Evolutionary conservation across 768 basidiomycete species (phyloP), one percentile per base, ranked within the genome.

Genomic region (Auriscalpium vulgare): DNA sequence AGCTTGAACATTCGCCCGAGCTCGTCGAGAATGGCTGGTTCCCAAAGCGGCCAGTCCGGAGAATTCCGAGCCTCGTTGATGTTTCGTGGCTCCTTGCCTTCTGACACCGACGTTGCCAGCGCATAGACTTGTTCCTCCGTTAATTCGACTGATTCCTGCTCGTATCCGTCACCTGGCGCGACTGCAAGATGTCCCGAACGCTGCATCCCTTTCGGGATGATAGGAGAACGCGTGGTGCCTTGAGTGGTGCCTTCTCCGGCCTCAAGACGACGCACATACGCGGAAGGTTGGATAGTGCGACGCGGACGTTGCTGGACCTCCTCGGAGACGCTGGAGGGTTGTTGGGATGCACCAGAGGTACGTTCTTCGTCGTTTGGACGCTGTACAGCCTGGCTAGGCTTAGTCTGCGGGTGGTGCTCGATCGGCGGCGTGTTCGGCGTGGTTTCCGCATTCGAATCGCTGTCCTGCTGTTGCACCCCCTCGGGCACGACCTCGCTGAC

Each of bases 41-140:
- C 50, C 62, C 58, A 60, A 35, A 37, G 38, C 13, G 38, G 55
- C 47, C 58, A 52, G 50, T 65, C 59, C 60, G 68, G 37, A 53
- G 53, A 58, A 57, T 65, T 11, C 67, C 68, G 63, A 62, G 67
- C 51, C 59, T 70, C 34, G 56, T 59, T 19, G 38, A 60, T 57
- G 10, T 57, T 55, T 21, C 43, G n/a, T 19, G 61, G 60, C 50
- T 62, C 56, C n/a, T n/a, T n/a, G n/a, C n/a, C n/a, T n/a, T n/a
- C n/a, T n/a, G n/a, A n/a, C n/a, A n/a, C n/a, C n/a, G n/a, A n/a
- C n/a, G n/a, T n/a, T n/a, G n/a, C n/a, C n/a, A n/a, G n/a, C n/a
- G n/a, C n/a, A n/a, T n/a, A n/a, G 19, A n/a, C 34, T 55, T 40
- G 11, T 35, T 38, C 37, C 52, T 29, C 23, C 5, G 23, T 29